Percentiles rank a stretch among this genome's conserved stretches.
Evolutionary conservation across 495 filamentous ascomycete genomes (phyloP).

Genomic region (Delitschia confertaspora): DNA sequence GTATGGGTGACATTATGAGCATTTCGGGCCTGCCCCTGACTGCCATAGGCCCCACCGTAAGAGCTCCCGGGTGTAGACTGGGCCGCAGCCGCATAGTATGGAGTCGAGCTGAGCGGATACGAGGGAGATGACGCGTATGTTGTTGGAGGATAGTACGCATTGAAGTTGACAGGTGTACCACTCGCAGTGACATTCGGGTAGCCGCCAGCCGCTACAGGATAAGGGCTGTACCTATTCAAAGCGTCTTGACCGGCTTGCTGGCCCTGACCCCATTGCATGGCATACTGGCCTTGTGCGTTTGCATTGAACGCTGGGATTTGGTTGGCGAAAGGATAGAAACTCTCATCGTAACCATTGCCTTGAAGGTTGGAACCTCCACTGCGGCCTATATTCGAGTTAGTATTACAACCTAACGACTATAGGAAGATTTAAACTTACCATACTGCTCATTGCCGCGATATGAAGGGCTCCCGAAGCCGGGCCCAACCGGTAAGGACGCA

Average conservation of each 20-base stretch:
- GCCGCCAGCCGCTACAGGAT: slow-evolving; percentile 1
- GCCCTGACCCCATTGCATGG: background rate
- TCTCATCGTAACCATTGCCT: slow-evolving; percentile 1
- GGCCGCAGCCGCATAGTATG: background rate
- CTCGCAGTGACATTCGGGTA: slow-evolving; percentile 6
- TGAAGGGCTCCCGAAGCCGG: slow-evolving; percentile 1
- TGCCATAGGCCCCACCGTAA: background rate
- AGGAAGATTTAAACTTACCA: slow-evolving; percentile 3
- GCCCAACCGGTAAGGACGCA: background rate
- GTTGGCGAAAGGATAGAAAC: slow-evolving; percentile 13
- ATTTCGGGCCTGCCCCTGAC: too few species aligned
- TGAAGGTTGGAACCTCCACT: background rate
- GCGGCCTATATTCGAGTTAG: too few species aligned
- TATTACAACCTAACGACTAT: too few species aligned
- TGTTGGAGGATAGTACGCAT: slow-evolving; percentile 12
- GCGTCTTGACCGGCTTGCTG: slow-evolving; percentile 2
- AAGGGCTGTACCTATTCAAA: background rate
- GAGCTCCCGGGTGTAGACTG: background rate
- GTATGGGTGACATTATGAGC: too few species aligned
- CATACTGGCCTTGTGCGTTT: background rate
- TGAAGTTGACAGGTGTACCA: slow-evolving; percentile 14
- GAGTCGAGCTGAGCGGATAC: background rate
- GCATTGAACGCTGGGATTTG: slow-evolving; percentile 7
- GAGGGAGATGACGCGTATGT: slow-evolving; percentile 11
- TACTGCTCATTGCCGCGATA: slow-evolving; percentile 9